Percentiles rank a stretch among this genome's conserved stretches.
Evolutionary conservation across 1,284 basidiomycete genomes (phyloP).

Genomic region (Apiotrichum siamense): DNA sequence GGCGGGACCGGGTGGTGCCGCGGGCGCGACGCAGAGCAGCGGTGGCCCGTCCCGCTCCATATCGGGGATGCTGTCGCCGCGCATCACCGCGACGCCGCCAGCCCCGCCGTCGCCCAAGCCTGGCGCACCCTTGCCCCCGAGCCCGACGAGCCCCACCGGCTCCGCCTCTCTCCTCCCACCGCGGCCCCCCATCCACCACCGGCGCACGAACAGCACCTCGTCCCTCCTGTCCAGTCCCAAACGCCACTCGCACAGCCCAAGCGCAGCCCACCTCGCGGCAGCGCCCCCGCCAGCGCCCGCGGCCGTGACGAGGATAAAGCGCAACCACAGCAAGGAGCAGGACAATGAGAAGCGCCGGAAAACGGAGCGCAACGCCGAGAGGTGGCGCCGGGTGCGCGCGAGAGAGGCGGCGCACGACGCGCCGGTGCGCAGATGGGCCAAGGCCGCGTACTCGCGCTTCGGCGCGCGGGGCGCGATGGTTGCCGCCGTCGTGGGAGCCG

Average conservation of each 20-base stretch:
- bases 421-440: conserved; percentile 13
- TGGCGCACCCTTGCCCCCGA: no score
- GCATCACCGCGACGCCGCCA: background rate
- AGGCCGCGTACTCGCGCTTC: background rate
- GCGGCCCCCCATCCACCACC: background rate
- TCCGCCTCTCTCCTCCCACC: background rate
- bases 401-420: conserved; percentile 19
- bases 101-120: background rate
- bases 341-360: conserved; percentile 9
- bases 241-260: background rate
- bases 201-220: background rate
- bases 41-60: background rate
- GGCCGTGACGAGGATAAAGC: background rate
- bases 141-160: background rate
- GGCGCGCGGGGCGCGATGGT: conserved; percentile 4
- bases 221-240: no score
- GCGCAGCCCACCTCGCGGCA: no score
- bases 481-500: background rate
- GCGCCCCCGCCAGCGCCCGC: no score
- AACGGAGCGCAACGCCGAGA: conserved; percentile 14
- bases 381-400: conserved; percentile 18
- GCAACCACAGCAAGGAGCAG: background rate
- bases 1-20: no score
- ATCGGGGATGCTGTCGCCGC: background rate
- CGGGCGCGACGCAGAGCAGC: no score